phyloP scores from a whole-genome alignment of 176 grass and related monocot species.

The Sorghum bicolor region DNA sequence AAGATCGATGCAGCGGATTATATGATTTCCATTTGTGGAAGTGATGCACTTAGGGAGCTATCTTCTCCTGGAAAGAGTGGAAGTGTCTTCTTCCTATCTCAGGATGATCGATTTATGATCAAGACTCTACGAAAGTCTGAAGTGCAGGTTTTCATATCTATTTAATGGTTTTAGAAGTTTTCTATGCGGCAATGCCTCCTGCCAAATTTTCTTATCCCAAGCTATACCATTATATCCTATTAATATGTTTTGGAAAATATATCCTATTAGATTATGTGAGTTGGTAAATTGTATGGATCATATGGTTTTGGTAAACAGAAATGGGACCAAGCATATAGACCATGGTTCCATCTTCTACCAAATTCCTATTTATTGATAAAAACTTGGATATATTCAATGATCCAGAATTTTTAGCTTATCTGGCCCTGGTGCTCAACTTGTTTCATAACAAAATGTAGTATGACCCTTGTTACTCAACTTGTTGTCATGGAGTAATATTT shows the following conservation, averaged over 20 bases:
- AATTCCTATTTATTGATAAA: not conserved
- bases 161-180: not conserved
- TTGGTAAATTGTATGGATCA: not conserved
- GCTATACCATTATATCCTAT: not conserved
- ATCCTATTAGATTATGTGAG: not conserved
- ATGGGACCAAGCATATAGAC: not conserved
- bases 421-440: not conserved
- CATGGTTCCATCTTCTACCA: not conserved
- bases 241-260: not conserved
- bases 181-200: not conserved
- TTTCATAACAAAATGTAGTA: not conserved
- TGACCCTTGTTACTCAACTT: not conserved
- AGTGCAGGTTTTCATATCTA: slow-evolving; percentile 65
- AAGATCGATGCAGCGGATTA: slow-evolving; percentile 99
- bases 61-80: slow-evolving; percentile 99
- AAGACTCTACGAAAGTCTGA: slow-evolving; percentile 98
- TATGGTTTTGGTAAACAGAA: not conserved
- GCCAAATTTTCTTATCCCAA: not conserved
- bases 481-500: not conserved
- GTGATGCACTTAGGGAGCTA: slow-evolving; percentile 78
- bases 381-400: not conserved
- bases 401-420: not conserved
- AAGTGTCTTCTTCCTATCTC: slow-evolving; percentile 96
- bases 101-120: slow-evolving; percentile 98
- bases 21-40: slow-evolving; percentile 96